A percentile compares a stretch with the other conserved stretches of the same genome.
Conservation (phyloP, 179 eudicot species). For the Beta lomatogona region DNA sequence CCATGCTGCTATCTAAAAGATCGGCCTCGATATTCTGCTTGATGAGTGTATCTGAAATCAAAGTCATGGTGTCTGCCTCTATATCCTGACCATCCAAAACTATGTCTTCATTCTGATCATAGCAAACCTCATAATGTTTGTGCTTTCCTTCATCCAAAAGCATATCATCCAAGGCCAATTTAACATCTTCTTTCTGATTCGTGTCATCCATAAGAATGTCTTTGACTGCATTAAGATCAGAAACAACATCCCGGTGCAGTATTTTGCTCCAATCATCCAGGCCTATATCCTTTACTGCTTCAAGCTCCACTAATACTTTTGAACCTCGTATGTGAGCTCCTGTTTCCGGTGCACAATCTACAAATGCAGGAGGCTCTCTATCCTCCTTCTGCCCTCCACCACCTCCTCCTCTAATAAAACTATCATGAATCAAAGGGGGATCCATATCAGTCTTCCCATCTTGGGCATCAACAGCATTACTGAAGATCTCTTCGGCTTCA, state of each 20-base stretch:
- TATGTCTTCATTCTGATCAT: constrained; percentile 30
- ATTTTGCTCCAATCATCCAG: constrained; percentile 41
- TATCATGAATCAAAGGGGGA: constrained; percentile 32
- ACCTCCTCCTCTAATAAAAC: constrained; percentile 29
- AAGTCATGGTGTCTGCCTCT: constrained; percentile 32
- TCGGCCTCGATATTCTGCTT: constrained; percentile 31
- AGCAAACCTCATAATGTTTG: constrained; percentile 19
- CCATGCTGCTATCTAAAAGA: constrained; percentile 27
- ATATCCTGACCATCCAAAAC: constrained; percentile 31
- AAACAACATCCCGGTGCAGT: constrained; percentile 19
- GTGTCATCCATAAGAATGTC: constrained; percentile 48
- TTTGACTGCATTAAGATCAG: constrained; percentile 41
- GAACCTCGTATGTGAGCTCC: constrained; percentile 40
- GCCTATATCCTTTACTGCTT: constrained; percentile 45
- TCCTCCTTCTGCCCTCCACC: constrained; percentile 47
- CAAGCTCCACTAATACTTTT: constrained; percentile 27
- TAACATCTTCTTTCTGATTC: constrained; percentile 36
- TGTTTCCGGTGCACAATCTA: constrained; percentile 57
- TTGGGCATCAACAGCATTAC: constrained; percentile 62
- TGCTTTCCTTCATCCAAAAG: constrained; percentile 34
- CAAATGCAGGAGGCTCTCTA: constrained; percentile 54
- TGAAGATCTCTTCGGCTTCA: constrained; percentile 93
- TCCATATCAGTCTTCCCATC: constrained; percentile 56
- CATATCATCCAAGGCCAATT: constrained; percentile 43
- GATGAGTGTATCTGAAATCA: constrained; percentile 34